Percentiles rank a stretch among this genome's conserved stretches.
Conservation (phyloP, 1,284 basidiomycete species). For the Phlebopus sp. region DNA sequence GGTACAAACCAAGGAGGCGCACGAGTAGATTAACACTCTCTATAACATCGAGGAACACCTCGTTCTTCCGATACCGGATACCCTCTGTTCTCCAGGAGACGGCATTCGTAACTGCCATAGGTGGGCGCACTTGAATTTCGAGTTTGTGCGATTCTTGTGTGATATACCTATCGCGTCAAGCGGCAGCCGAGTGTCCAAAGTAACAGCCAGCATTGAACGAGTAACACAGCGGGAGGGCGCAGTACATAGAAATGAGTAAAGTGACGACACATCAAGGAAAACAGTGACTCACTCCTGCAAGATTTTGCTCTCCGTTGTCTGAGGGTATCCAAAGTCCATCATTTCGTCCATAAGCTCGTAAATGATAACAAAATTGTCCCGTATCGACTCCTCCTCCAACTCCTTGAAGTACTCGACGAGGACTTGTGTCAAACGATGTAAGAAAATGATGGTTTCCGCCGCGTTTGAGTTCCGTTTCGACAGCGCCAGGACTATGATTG, state of each 20-base stretch:
- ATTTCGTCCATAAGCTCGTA: slow-evolving; percentile 99
- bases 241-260: neutral
- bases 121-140: slow-evolving; percentile 93
- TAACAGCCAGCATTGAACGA: too few relatives aligned
- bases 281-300: slow-evolving; percentile 78
- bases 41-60: slow-evolving; percentile 98
- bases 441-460: slow-evolving; percentile 94
- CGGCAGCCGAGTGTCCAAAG: neutral
- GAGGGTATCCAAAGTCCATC: slow-evolving; percentile 99
- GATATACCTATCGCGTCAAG: slow-evolving; percentile 70
- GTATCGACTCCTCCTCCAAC: slow-evolving; percentile 97
- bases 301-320: slow-evolving; percentile 99
- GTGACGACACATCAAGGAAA: neutral
- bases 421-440: slow-evolving; percentile 88
- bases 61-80: slow-evolving; percentile 97
- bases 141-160: slow-evolving; percentile 99
- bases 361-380: slow-evolving; percentile 98
- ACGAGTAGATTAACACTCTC: slow-evolving; percentile 97
- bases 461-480: slow-evolving; percentile 97
- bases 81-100: slow-evolving; percentile 99
- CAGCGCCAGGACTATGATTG: slow-evolving; percentile 80
- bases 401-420: slow-evolving; percentile 99
- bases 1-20: slow-evolving; percentile 28
- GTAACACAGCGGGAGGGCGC: neutral
- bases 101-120: slow-evolving; percentile 97